Base-by-base conservation (phyloP, 2,329 filamentous ascomycete species). In the Claviceps digitariae region DNA sequence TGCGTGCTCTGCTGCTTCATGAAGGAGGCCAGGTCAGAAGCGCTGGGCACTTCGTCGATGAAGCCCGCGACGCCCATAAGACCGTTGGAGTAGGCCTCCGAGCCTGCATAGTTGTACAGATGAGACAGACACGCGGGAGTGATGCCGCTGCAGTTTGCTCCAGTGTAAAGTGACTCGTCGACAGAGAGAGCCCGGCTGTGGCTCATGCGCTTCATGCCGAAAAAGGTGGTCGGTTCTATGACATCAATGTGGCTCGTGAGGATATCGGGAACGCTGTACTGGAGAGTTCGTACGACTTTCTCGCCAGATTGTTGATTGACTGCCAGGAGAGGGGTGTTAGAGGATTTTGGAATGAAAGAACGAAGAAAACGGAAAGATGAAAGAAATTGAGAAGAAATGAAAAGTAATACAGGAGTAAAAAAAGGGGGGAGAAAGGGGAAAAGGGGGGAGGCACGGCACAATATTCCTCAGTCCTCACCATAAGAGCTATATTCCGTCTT, bases 171-270 rank as follows among this genome's bases (percentile, higher is more conserved):
- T n/a, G n/a, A n/a, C n/a, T n/a, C n/a, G n/a, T n/a, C n/a, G n/a
- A n/a, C n/a, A n/a, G 47, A 15, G 3, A 15, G 23, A 31, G 17
- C 15, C 13, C 46, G 4, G 21, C 20, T 25, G 21, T 50, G 50
- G 9, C 17, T 17, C 20, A 7, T 4, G 34, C 49, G 48, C 27
- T 25, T 52, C 53, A 52, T 38, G 46, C 53, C 53, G 21, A 55
- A 55, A 15, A 23, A 55, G 10, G 50, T 55, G 20, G 54, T 55
- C 17, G 54, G 54, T 51, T 55, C 46, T 8, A 55, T 50, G 47
- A 55, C 47, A 21, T 55, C 54, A 15, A 55, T 53, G 51, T 53
- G 54, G n/a, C 36, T 31, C 47, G 43, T 40, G 47, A 53, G 54
- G n/a, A 50, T 23, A 20, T 52, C 47, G 2, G 54, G 54, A 4